A percentile compares a stretch with the other conserved stretches of the same genome.
Evolutionary conservation across 306 rosid species (phyloP).

Genomic region (Lupinus albus): DNA sequence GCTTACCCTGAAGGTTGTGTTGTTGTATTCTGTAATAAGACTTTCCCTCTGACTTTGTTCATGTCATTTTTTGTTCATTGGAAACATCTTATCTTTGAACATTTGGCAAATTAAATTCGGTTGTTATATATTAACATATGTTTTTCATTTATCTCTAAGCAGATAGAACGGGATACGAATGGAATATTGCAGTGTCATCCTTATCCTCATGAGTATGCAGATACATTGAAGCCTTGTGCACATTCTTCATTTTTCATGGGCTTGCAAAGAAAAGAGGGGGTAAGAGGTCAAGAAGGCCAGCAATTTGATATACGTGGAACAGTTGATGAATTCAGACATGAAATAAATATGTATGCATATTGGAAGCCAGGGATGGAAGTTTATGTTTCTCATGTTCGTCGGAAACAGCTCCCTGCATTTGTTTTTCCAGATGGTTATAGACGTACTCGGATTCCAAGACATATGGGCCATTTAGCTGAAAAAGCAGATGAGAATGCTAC

Average conservation of each 20-base stretch:
- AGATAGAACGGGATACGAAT: conserved; percentile 94
- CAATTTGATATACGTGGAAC: no score
- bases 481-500: conserved; percentile 50
- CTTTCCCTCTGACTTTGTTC: conserved; percentile 28
- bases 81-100: conserved; percentile 20
- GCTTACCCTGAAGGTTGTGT: conserved; percentile 70
- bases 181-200: conserved; percentile 99
- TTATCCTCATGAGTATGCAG: conserved; percentile 78
- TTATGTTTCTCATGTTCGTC: conserved; percentile 90
- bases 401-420: conserved; percentile 91
- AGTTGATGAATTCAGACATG: conserved; percentile 91
- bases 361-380: conserved; percentile 98
- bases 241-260: conserved; percentile 98
- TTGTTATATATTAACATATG: conserved; percentile 6
- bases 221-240: conserved; percentile 72
- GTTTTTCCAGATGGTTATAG: conserved; percentile 87
- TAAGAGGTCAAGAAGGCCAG: conserved; percentile 91
- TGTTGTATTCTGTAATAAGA: conserved; percentile 26
- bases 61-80: conserved; percentile 24
- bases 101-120: conserved; percentile 5
- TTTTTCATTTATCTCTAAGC: conserved; percentile 44
- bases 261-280: conserved; percentile 95
- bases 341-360: conserved; percentile 69
- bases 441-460: conserved; percentile 62
- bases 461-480: conserved; percentile 51